Evolutionary conservation across 108 stramenopile genomes (phyloP).

Genomic region (Parietichytrium sp.): DNA sequence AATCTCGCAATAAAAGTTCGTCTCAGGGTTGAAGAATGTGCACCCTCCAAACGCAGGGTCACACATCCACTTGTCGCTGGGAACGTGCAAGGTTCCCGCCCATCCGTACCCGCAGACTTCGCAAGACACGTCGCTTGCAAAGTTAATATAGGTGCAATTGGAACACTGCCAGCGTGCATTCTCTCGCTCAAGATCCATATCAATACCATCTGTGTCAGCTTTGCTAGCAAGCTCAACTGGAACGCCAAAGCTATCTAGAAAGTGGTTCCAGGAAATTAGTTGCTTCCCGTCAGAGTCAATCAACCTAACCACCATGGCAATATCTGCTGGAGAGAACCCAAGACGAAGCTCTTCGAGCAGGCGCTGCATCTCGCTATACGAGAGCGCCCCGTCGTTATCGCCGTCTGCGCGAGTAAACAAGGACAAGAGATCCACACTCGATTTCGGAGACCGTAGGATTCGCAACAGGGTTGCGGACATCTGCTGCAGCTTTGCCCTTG

Average conservation of each 20-base stretch:
- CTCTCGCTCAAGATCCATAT: not conserved
- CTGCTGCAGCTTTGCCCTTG: constrained; percentile 7
- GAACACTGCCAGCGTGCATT: constrained; percentile 19
- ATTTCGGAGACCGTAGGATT: constrained; percentile 27
- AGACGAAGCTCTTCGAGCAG: constrained; percentile 1
- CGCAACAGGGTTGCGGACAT: not conserved
- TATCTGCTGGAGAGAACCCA: constrained; percentile 15
- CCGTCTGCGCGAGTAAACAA: not conserved
- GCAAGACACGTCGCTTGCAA: not conserved
- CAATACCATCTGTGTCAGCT: not conserved
- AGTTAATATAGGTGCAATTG: not conserved
- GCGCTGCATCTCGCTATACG: constrained; percentile 21
- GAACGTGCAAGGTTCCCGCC: not conserved
- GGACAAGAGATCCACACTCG: not conserved
- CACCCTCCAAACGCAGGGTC: constrained; percentile 28
- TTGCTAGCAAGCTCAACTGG: not conserved
- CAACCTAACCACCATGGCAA: constrained; percentile 12
- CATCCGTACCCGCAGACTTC: not conserved
- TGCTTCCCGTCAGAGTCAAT: not conserved
- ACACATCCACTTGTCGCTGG: constrained; percentile 38
- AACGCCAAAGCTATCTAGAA: not conserved
- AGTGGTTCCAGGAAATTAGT: not conserved
- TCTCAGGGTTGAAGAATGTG: constrained; percentile 18
- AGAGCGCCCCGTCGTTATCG: not conserved
- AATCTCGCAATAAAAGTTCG: not conserved